Base-by-base conservation (phyloP, 345 rosid species). In the Pistacia atlantica region DNA sequence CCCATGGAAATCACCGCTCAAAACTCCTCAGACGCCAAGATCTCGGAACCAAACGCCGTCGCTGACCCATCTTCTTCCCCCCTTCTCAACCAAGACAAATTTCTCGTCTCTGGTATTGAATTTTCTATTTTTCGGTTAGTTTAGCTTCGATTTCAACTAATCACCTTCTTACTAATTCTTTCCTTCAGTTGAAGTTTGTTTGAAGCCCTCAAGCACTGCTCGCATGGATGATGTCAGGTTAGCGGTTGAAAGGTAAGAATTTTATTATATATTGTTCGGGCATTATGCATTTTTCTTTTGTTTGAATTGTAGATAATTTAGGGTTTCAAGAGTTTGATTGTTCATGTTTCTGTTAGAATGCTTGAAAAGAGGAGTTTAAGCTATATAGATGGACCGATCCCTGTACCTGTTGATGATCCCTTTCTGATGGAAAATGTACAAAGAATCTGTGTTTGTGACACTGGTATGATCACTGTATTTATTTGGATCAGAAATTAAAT, bases 321-420 rank as follows among this genome's bases (percentile, higher is more conserved):
- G n/a, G 52, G 8, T 64, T 54, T 71, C 3, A 74, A 35, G 22
- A 8, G 20, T 54, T 49, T 45, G 17, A 22, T 71, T 64, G 20
- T 71, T 65, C 67, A 22, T 71, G 45, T 14, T 69, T 14, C 55
- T 69, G 69, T 72, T 82, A 94, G 99, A 78, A 94, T 97, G 98
- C 90, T 94, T 78, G 97, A 97, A 42, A 91, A 87, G 72, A 85
- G 98, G 82, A 91, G 94, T 73, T 83, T 94, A 85, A 92, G 98
- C 87, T 94, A 97, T 69, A 80, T 74, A 3, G 97, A 97, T 87
- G 99, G 99, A 37, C 90, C 95, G 0, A 75, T 97, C 54, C 86
- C 85, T 0, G 92, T 94, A n/a, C 97, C 96, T 28, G 17, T 57
- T 18, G 92, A 94, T 45, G 93, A 97, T 45, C 79, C 80, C 2